Conservation (phyloP, 305 asterid species). For the Solanum hybrid region DNA sequence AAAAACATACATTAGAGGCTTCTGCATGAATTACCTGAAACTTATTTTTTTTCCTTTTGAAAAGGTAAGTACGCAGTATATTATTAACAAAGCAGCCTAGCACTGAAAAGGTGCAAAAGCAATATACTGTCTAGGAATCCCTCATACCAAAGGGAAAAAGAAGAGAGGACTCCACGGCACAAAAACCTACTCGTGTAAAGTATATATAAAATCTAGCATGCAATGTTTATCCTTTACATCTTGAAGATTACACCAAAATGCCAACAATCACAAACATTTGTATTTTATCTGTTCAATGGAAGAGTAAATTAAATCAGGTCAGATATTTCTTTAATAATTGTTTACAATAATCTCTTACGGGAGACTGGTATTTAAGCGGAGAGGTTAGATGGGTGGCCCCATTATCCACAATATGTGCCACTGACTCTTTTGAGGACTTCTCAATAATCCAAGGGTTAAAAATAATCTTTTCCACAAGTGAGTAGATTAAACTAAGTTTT, state of each 20-base stretch:
- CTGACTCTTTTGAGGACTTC: neutral
- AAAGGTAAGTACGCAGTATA: neutral
- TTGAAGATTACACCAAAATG: neutral
- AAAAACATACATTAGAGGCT: slow-evolving; percentile 2
- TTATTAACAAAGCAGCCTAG: neutral
- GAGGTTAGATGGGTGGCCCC: neutral
- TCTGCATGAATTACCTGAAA: neutral
- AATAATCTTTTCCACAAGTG: neutral
- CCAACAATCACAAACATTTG: neutral
- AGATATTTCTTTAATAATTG: neutral
- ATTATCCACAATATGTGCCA: neutral
- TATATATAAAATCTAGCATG: neutral
- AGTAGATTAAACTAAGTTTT: neutral
- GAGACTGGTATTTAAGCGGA: neutral
- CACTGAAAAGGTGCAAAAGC: neutral
- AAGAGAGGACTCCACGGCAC: neutral
- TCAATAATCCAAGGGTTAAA: neutral
- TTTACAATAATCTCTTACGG: neutral
- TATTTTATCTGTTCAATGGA: neutral
- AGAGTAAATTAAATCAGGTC: neutral
- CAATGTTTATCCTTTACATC: neutral
- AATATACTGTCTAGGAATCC: neutral
- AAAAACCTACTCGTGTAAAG: neutral
- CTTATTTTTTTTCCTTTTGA: neutral
- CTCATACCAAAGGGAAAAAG: neutral